A percentile compares a stretch with the other conserved stretches of the same genome.
These are phyloP conservation scores for Irpex rosettiformis DNA, from an alignment of 1,284 basidiomycete genomes.

Conservation along the genomic window DNA sequence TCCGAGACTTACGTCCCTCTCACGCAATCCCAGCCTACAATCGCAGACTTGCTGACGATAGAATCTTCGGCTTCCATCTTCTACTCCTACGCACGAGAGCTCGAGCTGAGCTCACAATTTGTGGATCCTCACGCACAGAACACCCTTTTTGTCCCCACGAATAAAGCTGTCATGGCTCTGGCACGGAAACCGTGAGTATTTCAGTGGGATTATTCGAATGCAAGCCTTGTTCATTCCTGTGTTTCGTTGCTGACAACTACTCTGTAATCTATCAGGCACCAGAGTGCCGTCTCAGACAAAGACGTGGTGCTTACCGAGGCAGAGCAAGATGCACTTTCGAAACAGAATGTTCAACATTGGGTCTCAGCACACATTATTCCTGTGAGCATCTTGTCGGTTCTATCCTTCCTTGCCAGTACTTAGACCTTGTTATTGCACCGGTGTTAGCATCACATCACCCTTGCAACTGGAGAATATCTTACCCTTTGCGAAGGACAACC, in stretches of 20 bases:
- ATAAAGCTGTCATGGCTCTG: slow-evolving; percentile 78
- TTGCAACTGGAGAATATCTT: slow-evolving; percentile 34
- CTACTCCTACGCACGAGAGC: slow-evolving; percentile 75
- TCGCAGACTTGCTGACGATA: slow-evolving; percentile 73
- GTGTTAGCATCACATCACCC: slow-evolving; percentile 40
- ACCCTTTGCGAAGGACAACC: slow-evolving; percentile 56
- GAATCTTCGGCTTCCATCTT: slow-evolving; percentile 71
- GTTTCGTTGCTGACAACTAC: background rate
- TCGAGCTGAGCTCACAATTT: slow-evolving; percentile 53
- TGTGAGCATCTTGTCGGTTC: slow-evolving; percentile 36
- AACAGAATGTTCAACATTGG: slow-evolving; percentile 67
- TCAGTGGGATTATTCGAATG: background rate
- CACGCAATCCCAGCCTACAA: slow-evolving; percentile 37
- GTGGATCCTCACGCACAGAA: slow-evolving; percentile 32
- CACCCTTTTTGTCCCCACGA: slow-evolving; percentile 71
- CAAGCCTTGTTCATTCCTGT: background rate
- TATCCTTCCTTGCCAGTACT: slow-evolving; percentile 6
- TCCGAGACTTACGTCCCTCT: slow-evolving; percentile 23
- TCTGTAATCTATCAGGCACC: slow-evolving; percentile 40
- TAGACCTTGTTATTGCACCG: background rate
- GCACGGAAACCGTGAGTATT: slow-evolving; percentile 66
- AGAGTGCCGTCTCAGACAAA: slow-evolving; percentile 44
- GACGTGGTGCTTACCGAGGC: slow-evolving; percentile 55
- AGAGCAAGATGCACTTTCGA: slow-evolving; percentile 56
- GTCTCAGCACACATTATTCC: slow-evolving; percentile 72